phyloP scores from a whole-genome alignment of 768 basidiomycete genomes.

The Rhodocollybia butyracea region DNA sequence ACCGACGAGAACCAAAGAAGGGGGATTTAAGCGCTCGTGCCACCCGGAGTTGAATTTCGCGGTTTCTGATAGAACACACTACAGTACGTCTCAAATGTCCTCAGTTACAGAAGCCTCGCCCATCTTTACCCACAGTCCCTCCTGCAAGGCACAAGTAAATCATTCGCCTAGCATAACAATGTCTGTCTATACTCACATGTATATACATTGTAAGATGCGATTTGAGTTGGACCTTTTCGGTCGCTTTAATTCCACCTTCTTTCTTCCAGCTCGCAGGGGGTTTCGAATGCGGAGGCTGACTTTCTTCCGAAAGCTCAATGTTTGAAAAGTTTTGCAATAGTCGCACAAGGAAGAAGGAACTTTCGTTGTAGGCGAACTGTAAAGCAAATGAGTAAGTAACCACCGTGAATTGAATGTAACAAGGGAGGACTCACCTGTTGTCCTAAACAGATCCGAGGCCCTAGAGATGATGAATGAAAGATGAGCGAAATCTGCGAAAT shows the following conservation, averaged over 20 bases:
- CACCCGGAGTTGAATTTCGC: too few relatives aligned
- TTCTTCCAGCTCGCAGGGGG: conserved; percentile 46
- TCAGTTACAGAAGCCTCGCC: conserved; percentile 14
- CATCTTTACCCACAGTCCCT: conserved; percentile 34
- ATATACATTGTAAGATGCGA: conserved; percentile 55
- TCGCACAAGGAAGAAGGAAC: conserved; percentile 60
- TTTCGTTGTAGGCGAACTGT: conserved; percentile 64
- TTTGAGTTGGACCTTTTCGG: conserved; percentile 43
- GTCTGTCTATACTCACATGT: conserved; percentile 29
- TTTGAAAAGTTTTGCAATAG: conserved; percentile 53
- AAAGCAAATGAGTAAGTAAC: neutral
- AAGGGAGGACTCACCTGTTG: conserved; percentile 24
- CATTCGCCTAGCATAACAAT: neutral
- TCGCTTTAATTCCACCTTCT: conserved; percentile 33
- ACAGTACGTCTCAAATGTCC: neutral
- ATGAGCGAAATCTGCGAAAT: too few relatives aligned
- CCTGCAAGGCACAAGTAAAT: conserved; percentile 14
- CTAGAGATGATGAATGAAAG: too few relatives aligned
- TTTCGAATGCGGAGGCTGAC: conserved; percentile 36
- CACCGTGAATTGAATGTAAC: neutral
- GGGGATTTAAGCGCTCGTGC: too few relatives aligned
- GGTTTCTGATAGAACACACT: too few relatives aligned
- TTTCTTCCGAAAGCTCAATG: conserved; percentile 41
- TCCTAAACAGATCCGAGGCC: conserved; percentile 47
- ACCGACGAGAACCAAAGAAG: too few relatives aligned